Base-by-base conservation (phyloP, 352 stramenopile genomes). In the Phytophthora parvispora region DNA sequence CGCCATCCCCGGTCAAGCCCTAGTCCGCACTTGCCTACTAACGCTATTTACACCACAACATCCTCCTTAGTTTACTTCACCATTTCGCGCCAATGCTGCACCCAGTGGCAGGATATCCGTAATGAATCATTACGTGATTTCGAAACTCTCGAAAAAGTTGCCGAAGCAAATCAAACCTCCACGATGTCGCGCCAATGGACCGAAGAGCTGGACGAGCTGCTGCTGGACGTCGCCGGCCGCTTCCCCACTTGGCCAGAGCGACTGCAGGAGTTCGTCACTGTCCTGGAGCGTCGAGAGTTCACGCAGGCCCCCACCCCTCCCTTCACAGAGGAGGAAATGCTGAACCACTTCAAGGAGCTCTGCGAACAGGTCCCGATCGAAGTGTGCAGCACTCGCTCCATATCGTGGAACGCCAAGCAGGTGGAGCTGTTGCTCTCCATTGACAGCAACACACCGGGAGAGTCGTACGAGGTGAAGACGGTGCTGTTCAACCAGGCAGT, bases 391-490 rank as follows among this genome's bases (percentile, higher is more conserved):
- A 54, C 7, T 20, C 34, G 48, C 36, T 27, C 42, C 25, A 50
- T 24, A 13, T 38, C 40, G 13, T 69, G 45, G 29, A 58, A 40
- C 53, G 22, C 40, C 7, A 69, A 58, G 25, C n/a, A 54, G 36
- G 53, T 27, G 25, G 47, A 56, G 45, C 31, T 68, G 20, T 28
- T 63, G 9, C 10, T 50, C 18, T 6, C 22, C 29, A 56, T 55
- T 10, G 31, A 57, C 31, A 22, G 20, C 2, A 68, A 69, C 51
- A 64, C 62, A 25, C 5, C 6, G 5, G 53, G 45, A 12, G 61
- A 69, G 45, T 53, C 53, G n/a, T 36, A 48, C 49, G 25, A 64
- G 60, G 54, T 69, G 24, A 69, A 69, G 43, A 64, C 53, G 20
- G 54, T 69, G 32, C 31, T 69, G 27, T 59, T 69, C 54, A 69